Percentiles rank a stretch among this genome's conserved stretches.
These are phyloP conservation scores for Thoreauomyces humboldtii DNA, from an alignment of 192 early-diverging fungal species.

Conservation along the genomic window DNA sequence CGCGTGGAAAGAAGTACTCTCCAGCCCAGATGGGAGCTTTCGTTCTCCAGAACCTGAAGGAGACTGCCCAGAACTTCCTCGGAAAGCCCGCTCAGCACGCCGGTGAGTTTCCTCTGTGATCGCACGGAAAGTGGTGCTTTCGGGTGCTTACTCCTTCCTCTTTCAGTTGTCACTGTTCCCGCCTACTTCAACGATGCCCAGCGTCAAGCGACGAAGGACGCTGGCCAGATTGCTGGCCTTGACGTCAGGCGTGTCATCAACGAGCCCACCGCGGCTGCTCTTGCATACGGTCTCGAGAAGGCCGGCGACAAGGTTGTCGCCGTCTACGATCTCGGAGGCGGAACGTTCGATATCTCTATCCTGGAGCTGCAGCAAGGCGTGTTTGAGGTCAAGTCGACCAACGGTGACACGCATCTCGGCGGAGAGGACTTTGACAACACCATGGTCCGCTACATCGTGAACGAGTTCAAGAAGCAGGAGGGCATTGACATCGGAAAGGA, in stretches of 20 bases:
- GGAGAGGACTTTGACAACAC: conserved; percentile 68
- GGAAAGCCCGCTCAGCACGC: conserved; percentile 84
- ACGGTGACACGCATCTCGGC: conserved; percentile 85
- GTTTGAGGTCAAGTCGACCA: conserved; percentile 98
- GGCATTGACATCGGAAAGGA: conserved; percentile 76
- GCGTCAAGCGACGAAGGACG: conserved; percentile 95
- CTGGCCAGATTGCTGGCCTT: conserved; percentile 85
- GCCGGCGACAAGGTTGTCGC: conserved; percentile 84
- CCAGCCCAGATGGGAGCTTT: conserved; percentile 96
- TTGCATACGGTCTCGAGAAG: conserved; percentile 87
- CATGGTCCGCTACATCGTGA: conserved; percentile 75
- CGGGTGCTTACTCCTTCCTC: neutral
- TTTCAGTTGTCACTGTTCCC: conserved; percentile 86
- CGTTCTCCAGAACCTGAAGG: conserved; percentile 99
- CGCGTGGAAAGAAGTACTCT: conserved; percentile 91
- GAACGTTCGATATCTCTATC: conserved; percentile 99
- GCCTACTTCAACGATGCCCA: conserved; percentile 99
- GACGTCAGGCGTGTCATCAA: conserved; percentile 93
- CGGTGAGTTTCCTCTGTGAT: conserved; percentile 36
- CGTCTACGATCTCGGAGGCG: conserved; percentile 97
- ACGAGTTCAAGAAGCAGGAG: conserved; percentile 88
- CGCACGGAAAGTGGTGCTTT: neutral
- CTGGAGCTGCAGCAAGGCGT: conserved; percentile 98
- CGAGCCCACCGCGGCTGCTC: conserved; percentile 92
- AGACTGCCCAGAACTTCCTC: conserved; percentile 78